Percentiles rank a stretch among this genome's conserved stretches.
phyloP scores from a whole-genome alignment of 306 rosid species.

The Trifolium repens region DNA sequence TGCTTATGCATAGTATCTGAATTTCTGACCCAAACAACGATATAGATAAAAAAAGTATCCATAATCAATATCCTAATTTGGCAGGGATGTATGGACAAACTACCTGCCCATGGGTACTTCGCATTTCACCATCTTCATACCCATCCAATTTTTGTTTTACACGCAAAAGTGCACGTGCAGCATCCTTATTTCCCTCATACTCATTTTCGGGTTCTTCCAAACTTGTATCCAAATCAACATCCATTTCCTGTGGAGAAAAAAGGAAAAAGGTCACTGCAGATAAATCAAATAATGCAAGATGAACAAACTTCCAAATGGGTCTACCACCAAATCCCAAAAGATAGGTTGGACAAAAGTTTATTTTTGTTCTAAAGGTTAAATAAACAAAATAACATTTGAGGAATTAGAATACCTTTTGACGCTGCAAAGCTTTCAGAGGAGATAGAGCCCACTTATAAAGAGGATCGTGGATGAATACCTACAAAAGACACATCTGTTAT shows the following conservation, averaged over 20 bases:
- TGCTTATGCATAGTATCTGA: slow-evolving; percentile 7
- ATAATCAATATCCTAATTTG: neutral
- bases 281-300: slow-evolving; percentile 31
- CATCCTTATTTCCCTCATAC: slow-evolving; percentile 92
- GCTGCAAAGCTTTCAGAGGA: slow-evolving; percentile 95
- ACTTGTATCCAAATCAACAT: slow-evolving; percentile 70
- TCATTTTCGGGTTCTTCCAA: slow-evolving; percentile 72
- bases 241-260: slow-evolving; percentile 64
- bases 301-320: slow-evolving; percentile 15
- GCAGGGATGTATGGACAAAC: slow-evolving; percentile 29
- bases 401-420: slow-evolving; percentile 74
- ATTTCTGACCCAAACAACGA: slow-evolving; percentile 9
- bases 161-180: slow-evolving; percentile 88
- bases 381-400: slow-evolving; percentile 16
- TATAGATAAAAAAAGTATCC: slow-evolving; percentile 20
- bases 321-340: neutral
- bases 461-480: slow-evolving; percentile 98
- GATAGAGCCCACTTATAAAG: slow-evolving; percentile 96
- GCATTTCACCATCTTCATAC: slow-evolving; percentile 94
- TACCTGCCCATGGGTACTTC: slow-evolving; percentile 93
- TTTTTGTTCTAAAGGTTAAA: neutral
- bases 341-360: slow-evolving; percentile 22
- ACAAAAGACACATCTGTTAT: slow-evolving; percentile 41
- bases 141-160: slow-evolving; percentile 96
- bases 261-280: slow-evolving; percentile 27